Percentiles rank a stretch among this genome's conserved stretches.
These are phyloP conservation scores for Barnettozyma hawaiiensis DNA, from an alignment of 1,139 yeast genomes.

Conservation along the genomic window DNA sequence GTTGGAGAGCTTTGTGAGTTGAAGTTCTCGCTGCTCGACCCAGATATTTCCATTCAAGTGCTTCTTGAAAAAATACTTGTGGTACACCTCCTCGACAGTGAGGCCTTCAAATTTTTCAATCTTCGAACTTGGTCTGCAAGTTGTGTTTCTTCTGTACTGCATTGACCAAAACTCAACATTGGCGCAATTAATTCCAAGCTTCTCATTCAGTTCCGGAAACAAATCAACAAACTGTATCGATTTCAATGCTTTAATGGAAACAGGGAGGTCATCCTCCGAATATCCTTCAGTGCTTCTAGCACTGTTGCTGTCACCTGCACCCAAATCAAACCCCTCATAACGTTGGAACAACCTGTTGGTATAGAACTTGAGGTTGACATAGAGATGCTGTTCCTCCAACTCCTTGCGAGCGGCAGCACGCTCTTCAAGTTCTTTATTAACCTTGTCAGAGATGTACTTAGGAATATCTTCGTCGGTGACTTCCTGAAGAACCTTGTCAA, in stretches of 20 bases:
- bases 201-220: conserved; percentile 43
- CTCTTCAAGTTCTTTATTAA: conserved; percentile 56
- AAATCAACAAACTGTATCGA: conserved; percentile 49
- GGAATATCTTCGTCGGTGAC: conserved; percentile 61
- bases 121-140: conserved; percentile 58
- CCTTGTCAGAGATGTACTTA: conserved; percentile 57
- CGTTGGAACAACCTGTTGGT: conserved; percentile 47
- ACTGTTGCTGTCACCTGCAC: conserved; percentile 45
- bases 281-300: conserved; percentile 42
- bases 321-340: conserved; percentile 73
- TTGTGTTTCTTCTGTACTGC: conserved; percentile 66
- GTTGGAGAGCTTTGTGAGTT: conserved; percentile 14
- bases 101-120: conserved; percentile 36
- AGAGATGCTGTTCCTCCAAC: conserved; percentile 75
- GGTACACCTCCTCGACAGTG: conserved; percentile 41
- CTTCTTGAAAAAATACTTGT: conserved; percentile 25
- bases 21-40: conserved; percentile 27
- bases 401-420: conserved; percentile 53
- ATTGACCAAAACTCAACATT: conserved; percentile 60
- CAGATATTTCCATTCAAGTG: conserved; percentile 21
- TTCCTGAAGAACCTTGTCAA: conserved; percentile 54
- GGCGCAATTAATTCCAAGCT: conserved; percentile 35
- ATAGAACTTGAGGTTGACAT: conserved; percentile 54
- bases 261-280: conserved; percentile 32
- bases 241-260: conserved; percentile 49